Conservation (phyloP, 495 filamentous ascomycete species). For the Trichodelitschia bisporula region DNA sequence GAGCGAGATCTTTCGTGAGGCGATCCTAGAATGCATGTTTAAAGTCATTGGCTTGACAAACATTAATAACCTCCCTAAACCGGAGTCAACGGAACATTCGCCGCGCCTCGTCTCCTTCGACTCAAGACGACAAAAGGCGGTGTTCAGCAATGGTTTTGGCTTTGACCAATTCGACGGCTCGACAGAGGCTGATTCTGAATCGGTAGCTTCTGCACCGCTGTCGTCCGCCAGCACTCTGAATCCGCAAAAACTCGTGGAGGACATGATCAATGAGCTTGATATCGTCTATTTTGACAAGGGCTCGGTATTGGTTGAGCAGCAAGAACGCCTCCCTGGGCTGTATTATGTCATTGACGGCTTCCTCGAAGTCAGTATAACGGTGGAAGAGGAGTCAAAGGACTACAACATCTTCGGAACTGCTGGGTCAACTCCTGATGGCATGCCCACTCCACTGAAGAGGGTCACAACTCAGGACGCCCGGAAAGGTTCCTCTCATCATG, state of each 20-base stretch:
- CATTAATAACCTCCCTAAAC: conserved; percentile 33
- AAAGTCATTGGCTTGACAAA: conserved; percentile 72
- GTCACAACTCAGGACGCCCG: conserved; percentile 19
- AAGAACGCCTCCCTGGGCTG: conserved; percentile 80
- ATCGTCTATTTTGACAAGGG: conserved; percentile 93
- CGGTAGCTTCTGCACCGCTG: conserved; percentile 42
- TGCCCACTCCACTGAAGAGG: conserved; percentile 25
- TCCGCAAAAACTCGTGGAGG: conserved; percentile 32
- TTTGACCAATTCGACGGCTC: conserved; percentile 74
- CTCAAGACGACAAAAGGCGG: conserved; percentile 55
- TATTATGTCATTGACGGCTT: conserved; percentile 98
- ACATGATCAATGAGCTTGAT: conserved; percentile 79
- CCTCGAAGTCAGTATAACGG: conserved; percentile 64
- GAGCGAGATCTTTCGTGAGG: conserved; percentile 66
- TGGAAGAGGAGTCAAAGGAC: conserved; percentile 20
- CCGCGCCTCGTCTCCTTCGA: conserved; percentile 72
- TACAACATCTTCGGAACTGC: conserved; percentile 12
- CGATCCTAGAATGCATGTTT: conserved; percentile 84
- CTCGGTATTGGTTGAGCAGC: conserved; percentile 89
- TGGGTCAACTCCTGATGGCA: conserved; percentile 7
- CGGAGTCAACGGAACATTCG: conserved; percentile 57
- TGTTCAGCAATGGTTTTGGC: conserved; percentile 79
- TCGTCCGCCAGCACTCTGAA: conserved; percentile 29
- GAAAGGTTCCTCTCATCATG: not conserved
- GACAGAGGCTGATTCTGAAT: conserved; percentile 65